Evolutionary conservation across 1,284 basidiomycete genomes (phyloP).

Genomic region (Pterula multifida): DNA sequence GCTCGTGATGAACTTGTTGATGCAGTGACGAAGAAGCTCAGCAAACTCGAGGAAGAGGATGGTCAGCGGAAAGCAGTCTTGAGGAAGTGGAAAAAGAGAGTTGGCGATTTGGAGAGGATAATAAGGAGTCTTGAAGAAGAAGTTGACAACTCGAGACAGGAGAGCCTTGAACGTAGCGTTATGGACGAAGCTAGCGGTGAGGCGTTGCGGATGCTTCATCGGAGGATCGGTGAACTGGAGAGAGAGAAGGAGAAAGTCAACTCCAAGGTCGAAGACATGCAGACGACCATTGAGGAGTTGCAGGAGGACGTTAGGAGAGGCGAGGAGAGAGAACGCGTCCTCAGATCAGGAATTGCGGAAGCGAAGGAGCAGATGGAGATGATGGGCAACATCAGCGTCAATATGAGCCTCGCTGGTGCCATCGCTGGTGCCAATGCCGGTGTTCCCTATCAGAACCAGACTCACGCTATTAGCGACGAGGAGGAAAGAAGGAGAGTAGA

Average conservation of each 20-base stretch:
- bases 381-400: constrained; percentile 33
- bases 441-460: background rate
- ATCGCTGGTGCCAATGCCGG: background rate
- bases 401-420: constrained; percentile 15
- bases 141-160: constrained; percentile 52
- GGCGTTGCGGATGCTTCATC: constrained; percentile 54
- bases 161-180: constrained; percentile 57
- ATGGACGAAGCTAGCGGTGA: constrained; percentile 70
- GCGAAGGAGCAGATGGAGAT: constrained; percentile 48
- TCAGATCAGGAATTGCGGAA: constrained; percentile 36
- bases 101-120: constrained; percentile 53
- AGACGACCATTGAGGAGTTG: constrained; percentile 22
- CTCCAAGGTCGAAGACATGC: background rate
- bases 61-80: constrained; percentile 40
- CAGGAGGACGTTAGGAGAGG: constrained; percentile 35
- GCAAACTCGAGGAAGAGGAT: constrained; percentile 45
- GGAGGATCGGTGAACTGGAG: constrained; percentile 48
- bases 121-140: constrained; percentile 56
- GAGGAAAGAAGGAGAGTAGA: constrained; percentile 15
- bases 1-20: constrained; percentile 60
- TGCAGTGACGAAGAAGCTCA: constrained; percentile 40
- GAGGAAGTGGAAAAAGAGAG: constrained; percentile 59
- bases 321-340: constrained; percentile 38
- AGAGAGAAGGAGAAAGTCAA: constrained; percentile 43
- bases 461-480: background rate